phyloP scores from a whole-genome alignment of 1,139 yeast genomes.

The Debaryomycetaceae sp. region DNA sequence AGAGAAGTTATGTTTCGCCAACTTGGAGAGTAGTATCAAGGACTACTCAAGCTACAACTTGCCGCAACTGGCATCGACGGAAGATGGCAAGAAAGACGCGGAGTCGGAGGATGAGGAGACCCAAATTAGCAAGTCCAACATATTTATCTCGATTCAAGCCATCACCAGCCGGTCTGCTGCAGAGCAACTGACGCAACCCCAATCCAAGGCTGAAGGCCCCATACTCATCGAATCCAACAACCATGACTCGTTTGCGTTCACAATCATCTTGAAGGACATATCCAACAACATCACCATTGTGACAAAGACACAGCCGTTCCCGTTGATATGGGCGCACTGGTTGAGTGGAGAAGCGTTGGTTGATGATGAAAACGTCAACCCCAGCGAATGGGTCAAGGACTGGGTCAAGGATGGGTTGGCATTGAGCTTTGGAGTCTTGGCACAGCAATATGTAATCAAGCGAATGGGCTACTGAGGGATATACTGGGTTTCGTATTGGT shows the following conservation, averaged over 20 bases:
- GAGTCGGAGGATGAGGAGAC: not conserved
- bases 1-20: conserved; percentile 85
- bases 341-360: conserved; percentile 44
- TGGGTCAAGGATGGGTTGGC: conserved; percentile 87
- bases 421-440: conserved; percentile 76
- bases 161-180: conserved; percentile 26
- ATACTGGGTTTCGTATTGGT: conserved; percentile 1
- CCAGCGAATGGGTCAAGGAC: conserved; percentile 91
- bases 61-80: conserved; percentile 15
- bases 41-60: conserved; percentile 27
- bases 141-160: conserved; percentile 81
- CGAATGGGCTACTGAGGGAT: conserved; percentile 71
- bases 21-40: conserved; percentile 69
- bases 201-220: conserved; percentile 11
- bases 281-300: conserved; percentile 71
- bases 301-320: conserved; percentile 85
- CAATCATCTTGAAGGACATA: conserved; percentile 70
- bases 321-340: conserved; percentile 87
- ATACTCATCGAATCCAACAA: conserved; percentile 39
- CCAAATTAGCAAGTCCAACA: conserved; percentile 47
- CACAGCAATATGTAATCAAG: conserved; percentile 85
- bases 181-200: conserved; percentile 17
- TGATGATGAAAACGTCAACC: conserved; percentile 59
- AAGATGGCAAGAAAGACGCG: conserved; percentile 10
- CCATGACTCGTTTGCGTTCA: conserved; percentile 50